Conservation (phyloP, 2,329 filamentous ascomycete species). For the Pseudogymnoascus sp. region DNA sequence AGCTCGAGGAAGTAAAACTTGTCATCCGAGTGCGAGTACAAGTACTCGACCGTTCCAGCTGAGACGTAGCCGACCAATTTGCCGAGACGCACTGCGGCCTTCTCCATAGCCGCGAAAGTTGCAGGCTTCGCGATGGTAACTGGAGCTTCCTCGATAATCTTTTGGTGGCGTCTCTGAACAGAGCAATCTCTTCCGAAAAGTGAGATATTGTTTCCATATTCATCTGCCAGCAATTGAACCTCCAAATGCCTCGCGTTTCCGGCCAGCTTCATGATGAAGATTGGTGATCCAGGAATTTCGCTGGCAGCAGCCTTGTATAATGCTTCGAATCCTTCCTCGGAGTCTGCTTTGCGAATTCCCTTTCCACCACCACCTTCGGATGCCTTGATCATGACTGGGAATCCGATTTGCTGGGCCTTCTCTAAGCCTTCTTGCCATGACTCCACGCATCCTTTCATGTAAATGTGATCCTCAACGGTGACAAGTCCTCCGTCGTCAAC, state of each 20-base stretch:
- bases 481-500: conserved; percentile 81
- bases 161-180: conserved; percentile 95
- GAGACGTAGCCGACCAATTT: conserved; percentile 96
- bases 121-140: conserved; percentile 86
- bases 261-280: conserved; percentile 99
- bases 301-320: conserved; percentile 94
- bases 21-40: conserved; percentile 95
- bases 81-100: conserved; percentile 88
- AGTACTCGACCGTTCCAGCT: conserved; percentile 95
- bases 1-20: conserved; percentile 99
- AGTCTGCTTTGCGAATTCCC: conserved; percentile 91
- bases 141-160: conserved; percentile 98
- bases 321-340: conserved; percentile 74
- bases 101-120: conserved; percentile 95
- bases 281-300: conserved; percentile 96
- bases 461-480: conserved; percentile 78
- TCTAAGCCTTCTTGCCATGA: conserved; percentile 83
- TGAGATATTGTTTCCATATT: conserved; percentile 99
- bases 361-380: conserved; percentile 98
- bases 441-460: conserved; percentile 83
- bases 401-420: conserved; percentile 84
- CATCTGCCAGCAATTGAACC: conserved; percentile 92
- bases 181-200: conserved; percentile 98
- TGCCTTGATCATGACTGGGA: conserved; percentile 99
- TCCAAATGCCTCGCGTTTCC: conserved; percentile 95